phyloP scores from a whole-genome alignment of 2,329 filamentous ascomycete genomes.

The Botrytis cinerea region DNA sequence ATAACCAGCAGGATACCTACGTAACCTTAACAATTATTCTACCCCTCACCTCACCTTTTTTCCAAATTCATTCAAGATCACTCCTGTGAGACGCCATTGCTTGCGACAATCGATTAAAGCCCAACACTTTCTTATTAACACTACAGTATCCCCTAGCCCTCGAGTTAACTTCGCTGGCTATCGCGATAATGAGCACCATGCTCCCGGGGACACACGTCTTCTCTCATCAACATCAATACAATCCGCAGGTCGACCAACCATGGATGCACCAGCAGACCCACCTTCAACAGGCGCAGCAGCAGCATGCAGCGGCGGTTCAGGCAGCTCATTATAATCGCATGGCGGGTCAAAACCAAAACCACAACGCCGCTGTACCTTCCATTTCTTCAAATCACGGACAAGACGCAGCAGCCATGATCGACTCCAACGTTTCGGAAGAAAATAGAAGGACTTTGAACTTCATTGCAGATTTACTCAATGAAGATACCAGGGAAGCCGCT shows the following conservation, averaged over 20 bases:
- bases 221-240: conserved; percentile 64
- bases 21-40: conserved; percentile 20
- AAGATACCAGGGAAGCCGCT: conserved; percentile 83
- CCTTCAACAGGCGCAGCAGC: conserved; percentile 46
- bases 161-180: conserved; percentile 31
- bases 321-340: conserved; percentile 70
- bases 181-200: conserved; percentile 47
- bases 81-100: conserved; percentile 1
- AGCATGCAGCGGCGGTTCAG: conserved; percentile 40
- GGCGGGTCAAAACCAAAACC: conserved; percentile 54
- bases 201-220: conserved; percentile 65
- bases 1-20: conserved; percentile 18
- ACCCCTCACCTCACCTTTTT: conserved; percentile 15
- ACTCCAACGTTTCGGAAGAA: conserved; percentile 73
- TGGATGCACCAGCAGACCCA: conserved; percentile 61
- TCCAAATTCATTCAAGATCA: conserved; percentile 2
- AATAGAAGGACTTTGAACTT: conserved; percentile 90
- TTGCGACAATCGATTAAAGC: conserved; percentile 1
- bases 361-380: conserved; percentile 49
- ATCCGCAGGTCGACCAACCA: conserved; percentile 60
- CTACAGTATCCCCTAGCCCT: conserved; percentile 27
- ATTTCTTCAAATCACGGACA: conserved; percentile 52
- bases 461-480: conserved; percentile 88
- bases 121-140: conserved; percentile 4
- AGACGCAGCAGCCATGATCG: conserved; percentile 60